Conservation (phyloP, 306 rosid species). For the Ceratonia siliqua region DNA sequence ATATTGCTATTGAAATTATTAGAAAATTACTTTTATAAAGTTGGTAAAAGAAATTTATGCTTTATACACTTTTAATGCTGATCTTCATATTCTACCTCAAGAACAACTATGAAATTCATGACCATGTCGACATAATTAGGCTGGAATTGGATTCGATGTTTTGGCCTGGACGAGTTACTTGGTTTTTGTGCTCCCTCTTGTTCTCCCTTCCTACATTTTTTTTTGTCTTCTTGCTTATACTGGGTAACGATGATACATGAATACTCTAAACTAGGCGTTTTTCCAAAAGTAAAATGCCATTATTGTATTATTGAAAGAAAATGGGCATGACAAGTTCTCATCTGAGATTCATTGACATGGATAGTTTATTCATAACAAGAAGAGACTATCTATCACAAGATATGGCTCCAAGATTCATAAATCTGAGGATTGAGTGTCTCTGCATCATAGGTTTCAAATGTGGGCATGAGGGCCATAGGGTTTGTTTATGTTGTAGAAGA, state of each 20-base stretch:
- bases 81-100: not conserved
- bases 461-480: not conserved
- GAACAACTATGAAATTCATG: not conserved
- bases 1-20: too few relatives aligned
- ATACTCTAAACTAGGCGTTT: not conserved
- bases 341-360: not conserved
- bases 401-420: not conserved
- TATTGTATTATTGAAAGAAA: not conserved
- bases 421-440: not conserved
- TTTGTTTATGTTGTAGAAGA: not conserved
- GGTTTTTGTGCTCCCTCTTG: not conserved
- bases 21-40: not conserved
- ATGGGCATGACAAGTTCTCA: not conserved
- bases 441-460: not conserved
- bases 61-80: too few relatives aligned
- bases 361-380: not conserved
- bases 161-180: conserved; percentile 17
- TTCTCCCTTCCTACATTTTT: not conserved
- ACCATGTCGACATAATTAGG: not conserved
- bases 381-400: not conserved
- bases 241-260: not conserved
- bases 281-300: not conserved
- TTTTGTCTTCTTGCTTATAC: not conserved
- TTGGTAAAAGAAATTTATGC: conserved; percentile 1
- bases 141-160: conserved; percentile 4